Evolutionary conservation across 2,329 filamentous ascomycete species (phyloP).

Genomic region (Dendryphion nanum): DNA sequence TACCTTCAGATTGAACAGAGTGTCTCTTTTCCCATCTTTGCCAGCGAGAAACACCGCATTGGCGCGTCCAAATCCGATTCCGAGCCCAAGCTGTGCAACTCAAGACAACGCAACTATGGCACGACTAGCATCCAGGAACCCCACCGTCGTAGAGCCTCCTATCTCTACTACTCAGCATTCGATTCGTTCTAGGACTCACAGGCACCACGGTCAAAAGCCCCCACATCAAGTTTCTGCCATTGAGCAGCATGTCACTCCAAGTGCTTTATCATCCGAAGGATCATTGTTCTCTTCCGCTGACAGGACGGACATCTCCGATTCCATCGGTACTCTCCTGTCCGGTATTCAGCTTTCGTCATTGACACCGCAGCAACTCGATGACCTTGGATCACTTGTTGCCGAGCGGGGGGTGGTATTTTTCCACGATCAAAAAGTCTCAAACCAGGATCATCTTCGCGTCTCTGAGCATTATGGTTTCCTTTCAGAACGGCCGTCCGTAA

Average conservation of each 20-base stretch:
- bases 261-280: background rate
- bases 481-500: background rate
- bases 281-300: conserved; percentile 8
- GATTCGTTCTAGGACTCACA: background rate
- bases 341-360: conserved; percentile 44
- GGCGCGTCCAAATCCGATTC: background rate
- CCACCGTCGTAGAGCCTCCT: background rate
- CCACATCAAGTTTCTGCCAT: too few species aligned
- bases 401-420: conserved; percentile 44
- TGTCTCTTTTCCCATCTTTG: background rate
- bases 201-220: too few species aligned
- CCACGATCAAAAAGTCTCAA: conserved; percentile 42
- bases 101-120: background rate
- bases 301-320: conserved; percentile 11
- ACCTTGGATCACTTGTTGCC: conserved; percentile 37
- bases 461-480: conserved; percentile 5
- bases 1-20: background rate
- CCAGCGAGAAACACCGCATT: background rate
- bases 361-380: conserved; percentile 42
- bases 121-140: background rate
- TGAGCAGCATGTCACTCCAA: background rate
- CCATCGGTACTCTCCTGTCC: conserved; percentile 18
- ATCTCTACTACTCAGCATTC: background rate
- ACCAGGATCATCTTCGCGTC: conserved; percentile 4
- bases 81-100: background rate